These are phyloP conservation scores for Pythium utonaiense DNA, from an alignment of 352 stramenopile species.

Conservation along the genomic window DNA sequence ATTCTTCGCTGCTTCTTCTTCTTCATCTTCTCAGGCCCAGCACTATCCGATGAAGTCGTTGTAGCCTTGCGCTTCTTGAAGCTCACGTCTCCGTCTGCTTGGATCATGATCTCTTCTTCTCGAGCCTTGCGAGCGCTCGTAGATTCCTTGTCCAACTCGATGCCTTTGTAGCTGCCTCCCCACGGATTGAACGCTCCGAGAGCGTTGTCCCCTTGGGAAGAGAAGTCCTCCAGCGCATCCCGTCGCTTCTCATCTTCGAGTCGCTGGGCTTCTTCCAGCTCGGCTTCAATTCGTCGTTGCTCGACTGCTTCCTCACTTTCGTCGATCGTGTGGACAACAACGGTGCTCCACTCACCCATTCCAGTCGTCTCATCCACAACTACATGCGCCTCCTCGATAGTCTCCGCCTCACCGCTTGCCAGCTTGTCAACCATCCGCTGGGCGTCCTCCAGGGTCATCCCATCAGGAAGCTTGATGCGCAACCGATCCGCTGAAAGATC, in stretches of 20 bases:
- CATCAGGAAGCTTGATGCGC: conserved; percentile 59
- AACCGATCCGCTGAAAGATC: conserved; percentile 57
- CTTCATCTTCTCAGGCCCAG: not conserved
- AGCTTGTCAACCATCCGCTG: conserved; percentile 59
- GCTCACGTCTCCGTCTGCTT: conserved; percentile 43
- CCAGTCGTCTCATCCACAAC: conserved; percentile 57
- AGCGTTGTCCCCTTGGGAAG: conserved; percentile 64
- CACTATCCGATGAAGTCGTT: not conserved
- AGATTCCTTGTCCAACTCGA: conserved; percentile 49
- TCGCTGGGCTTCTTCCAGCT: conserved; percentile 32
- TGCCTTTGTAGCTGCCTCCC: conserved; percentile 81
- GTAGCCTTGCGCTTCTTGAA: conserved; percentile 70
- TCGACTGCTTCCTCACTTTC: conserved; percentile 67
- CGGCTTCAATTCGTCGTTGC: conserved; percentile 39
- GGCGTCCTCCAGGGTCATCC: conserved; percentile 57
- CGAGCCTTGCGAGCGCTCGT: conserved; percentile 23
- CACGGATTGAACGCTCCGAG: conserved; percentile 80
- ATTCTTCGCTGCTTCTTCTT: conserved; percentile 68
- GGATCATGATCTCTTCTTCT: conserved; percentile 54
- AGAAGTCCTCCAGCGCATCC: conserved; percentile 65
- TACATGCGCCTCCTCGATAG: conserved; percentile 34
- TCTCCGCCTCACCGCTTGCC: conserved; percentile 26
- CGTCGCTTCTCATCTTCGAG: conserved; percentile 50
- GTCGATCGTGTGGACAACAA: conserved; percentile 69
- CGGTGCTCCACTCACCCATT: conserved; percentile 81